Base-by-base conservation (phyloP, 306 rosid species). In the Lablab purpureus region DNA sequence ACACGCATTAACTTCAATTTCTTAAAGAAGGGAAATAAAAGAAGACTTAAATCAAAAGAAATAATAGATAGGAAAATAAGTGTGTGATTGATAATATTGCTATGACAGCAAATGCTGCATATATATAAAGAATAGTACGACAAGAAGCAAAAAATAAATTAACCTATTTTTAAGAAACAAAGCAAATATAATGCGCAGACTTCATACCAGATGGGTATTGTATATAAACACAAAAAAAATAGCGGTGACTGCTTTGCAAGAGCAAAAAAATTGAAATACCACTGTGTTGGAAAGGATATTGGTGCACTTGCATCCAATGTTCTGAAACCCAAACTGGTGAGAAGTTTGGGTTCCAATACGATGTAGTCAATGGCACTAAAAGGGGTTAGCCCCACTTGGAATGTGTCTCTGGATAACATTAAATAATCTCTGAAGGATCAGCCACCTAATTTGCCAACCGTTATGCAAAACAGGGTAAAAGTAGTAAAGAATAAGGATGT, bases 21-120 rank as follows among this genome's bases (percentile, higher is more conserved):
- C 74, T 71, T 36, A 22, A 41, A 70, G 41, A 81, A 74, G 11
- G 55, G 51, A 36, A 81, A 55, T 21, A 59, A 30, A 52, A 13
- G 28, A 71, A 45, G 76, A 52, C 67, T 37, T 84, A 7, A 18
- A 68, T 22, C 22, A 46, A 51, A 51, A 54, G 13, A 75, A 45
- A 36, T 37, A 14, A 40, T 5, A 46, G 37, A 82, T 58, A n/a
- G 28, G 7, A n/a, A 37, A 66, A n/a, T 11, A 32, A 18, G 67
- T 15, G 37, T 32, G 69, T 4, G 66, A 12, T 51, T 54, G 50
- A 64, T 22, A 77, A 54, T 47, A 51, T 28, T 71, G 54, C 52
- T 36, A 34, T 47, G 12, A 81, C 62, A 36, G 27, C 59, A 56
- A 66, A 43, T 65, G 54, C 45, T 52, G 22, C 76, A 54, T 66